phyloP scores from a whole-genome alignment of 2,329 filamentous ascomycete genomes.

The Chrysoporthe puriensis region DNA sequence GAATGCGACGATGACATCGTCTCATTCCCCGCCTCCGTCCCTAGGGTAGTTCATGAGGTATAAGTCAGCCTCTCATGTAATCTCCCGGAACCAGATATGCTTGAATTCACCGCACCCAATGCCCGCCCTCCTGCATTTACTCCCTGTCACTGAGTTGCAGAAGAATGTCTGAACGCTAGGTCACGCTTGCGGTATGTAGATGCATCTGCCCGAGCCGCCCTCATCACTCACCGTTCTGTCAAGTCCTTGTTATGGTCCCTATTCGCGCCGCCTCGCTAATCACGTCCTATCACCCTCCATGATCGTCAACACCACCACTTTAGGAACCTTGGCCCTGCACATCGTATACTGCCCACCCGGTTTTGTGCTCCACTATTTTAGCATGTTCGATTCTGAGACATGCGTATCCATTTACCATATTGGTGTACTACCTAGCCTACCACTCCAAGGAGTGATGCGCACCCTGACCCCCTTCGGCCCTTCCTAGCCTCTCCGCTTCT shows the following conservation, averaged over 20 bases:
- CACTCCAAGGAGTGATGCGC: neutral
- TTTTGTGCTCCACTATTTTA: neutral
- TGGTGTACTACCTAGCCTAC: neutral
- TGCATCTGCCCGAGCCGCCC: constrained; percentile 15
- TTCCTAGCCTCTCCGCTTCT: no score
- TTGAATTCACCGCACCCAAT: neutral
- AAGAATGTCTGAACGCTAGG: neutral
- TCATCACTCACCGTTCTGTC: neutral
- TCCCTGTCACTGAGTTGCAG: constrained; percentile 1
- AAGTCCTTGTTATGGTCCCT: neutral
- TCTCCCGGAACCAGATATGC: neutral
- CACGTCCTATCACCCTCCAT: neutral
- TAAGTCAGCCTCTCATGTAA: neutral
- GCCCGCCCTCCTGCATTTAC: neutral
- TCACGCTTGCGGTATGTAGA: constrained; percentile 1
- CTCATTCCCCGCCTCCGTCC: neutral
- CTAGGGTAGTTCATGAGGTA: constrained; percentile 7
- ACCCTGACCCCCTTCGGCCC: neutral
- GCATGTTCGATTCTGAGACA: constrained; percentile 12
- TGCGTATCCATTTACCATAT: constrained; percentile 9
- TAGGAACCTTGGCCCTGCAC: neutral
- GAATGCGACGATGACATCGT: neutral
- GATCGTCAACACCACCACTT: constrained; percentile 6
- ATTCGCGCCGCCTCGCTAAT: constrained; percentile 1
- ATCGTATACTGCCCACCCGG: neutral